These are phyloP conservation scores for Pouteria glomerata DNA, from an alignment of 148 eudicot species.

Conservation along the genomic window DNA sequence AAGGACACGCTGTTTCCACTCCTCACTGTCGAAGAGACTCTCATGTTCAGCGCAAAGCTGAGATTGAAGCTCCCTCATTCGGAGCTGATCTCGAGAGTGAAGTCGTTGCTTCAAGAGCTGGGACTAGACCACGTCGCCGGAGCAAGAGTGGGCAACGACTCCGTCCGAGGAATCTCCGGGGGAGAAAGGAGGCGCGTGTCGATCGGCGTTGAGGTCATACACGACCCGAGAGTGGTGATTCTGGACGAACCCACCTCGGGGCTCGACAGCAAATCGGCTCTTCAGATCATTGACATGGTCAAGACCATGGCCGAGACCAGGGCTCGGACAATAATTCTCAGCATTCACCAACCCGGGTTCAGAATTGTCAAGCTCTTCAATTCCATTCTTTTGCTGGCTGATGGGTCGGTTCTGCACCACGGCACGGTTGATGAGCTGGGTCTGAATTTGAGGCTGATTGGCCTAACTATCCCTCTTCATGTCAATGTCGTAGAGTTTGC, in stretches of 20 bases:
- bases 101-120: constrained; percentile 66
- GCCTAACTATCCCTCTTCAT: constrained; percentile 61
- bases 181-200: constrained; percentile 94
- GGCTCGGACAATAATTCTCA: constrained; percentile 69
- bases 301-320: constrained; percentile 77
- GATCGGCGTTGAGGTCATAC: constrained; percentile 86
- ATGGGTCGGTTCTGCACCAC: constrained; percentile 73
- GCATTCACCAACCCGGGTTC: constrained; percentile 94
- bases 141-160: constrained; percentile 63
- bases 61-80: constrained; percentile 43
- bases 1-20: constrained; percentile 82
- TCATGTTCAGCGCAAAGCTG: constrained; percentile 67
- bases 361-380: constrained; percentile 77
- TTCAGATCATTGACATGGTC: constrained; percentile 85
- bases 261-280: constrained; percentile 82
- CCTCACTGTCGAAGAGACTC: constrained; percentile 87
- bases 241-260: constrained; percentile 98
- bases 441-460: constrained; percentile 42
- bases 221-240: constrained; percentile 77
- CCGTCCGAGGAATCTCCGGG: constrained; percentile 79
- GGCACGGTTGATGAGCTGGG: constrained; percentile 70
- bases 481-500: constrained; percentile 83
- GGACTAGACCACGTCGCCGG: constrained; percentile 63
- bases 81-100: constrained; percentile 46
- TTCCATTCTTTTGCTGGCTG: constrained; percentile 70